A percentile compares a stretch with the other conserved stretches of the same genome.
phyloP scores from a whole-genome alignment of 164 flowering plant genomes.

The Vitis rotundifolia region DNA sequence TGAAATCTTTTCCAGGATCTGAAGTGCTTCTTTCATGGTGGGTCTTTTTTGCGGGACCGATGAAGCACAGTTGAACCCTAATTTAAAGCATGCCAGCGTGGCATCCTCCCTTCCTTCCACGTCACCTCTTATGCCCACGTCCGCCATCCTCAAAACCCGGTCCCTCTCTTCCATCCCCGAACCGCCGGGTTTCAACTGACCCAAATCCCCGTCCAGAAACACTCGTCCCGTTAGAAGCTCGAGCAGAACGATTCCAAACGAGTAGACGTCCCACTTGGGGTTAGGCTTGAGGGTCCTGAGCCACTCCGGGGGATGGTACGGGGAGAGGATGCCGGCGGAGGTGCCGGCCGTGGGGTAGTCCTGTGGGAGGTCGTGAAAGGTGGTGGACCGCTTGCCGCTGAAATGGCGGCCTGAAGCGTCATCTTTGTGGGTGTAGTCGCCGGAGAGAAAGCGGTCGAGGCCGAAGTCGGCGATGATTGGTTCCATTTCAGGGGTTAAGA shows the following conservation, averaged over 20 bases:
- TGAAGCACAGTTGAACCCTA: constrained; percentile 59
- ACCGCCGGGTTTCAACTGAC: constrained; percentile 35
- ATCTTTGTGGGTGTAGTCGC: constrained; percentile 17
- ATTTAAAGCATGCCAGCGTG: constrained; percentile 43
- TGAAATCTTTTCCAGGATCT: constrained; percentile 46
- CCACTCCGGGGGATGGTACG: constrained; percentile 66
- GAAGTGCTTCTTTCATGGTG: constrained; percentile 59
- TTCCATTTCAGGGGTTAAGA: constrained; percentile 50
- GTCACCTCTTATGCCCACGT: constrained; percentile 48
- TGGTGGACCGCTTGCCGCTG: constrained; percentile 23
- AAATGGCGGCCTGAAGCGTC: constrained; percentile 19
- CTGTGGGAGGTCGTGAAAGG: constrained; percentile 12
- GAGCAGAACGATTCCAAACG: constrained; percentile 58
- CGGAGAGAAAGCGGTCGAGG: constrained; percentile 38
- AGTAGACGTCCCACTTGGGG: constrained; percentile 68
- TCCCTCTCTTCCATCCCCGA: constrained; percentile 36
- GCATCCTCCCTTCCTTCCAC: constrained; percentile 46
- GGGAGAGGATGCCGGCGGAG: constrained; percentile 20
- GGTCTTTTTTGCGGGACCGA: constrained; percentile 67
- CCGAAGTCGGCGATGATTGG: constrained; percentile 62
- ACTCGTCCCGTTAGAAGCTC: constrained; percentile 59
- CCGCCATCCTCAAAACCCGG: constrained; percentile 44
- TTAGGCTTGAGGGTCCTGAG: constrained; percentile 43
- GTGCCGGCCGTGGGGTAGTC: constrained; percentile 14
- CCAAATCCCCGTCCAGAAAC: constrained; percentile 43